Conservation (phyloP, 1,139 yeast genomes). For the Pneumocystis sp. region DNA sequence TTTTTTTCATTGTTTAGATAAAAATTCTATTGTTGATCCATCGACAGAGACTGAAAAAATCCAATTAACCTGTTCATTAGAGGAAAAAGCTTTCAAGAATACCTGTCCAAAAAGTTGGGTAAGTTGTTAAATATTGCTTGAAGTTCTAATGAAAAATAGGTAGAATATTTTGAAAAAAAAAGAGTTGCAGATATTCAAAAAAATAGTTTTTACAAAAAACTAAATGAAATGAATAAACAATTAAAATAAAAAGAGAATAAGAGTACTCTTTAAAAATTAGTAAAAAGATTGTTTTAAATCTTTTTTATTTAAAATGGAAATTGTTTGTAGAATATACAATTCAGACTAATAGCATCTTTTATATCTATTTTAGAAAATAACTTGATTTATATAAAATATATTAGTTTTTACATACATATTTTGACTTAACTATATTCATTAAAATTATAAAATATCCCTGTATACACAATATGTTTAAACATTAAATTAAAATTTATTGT, state of each 20-base stretch:
- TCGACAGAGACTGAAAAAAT: not conserved
- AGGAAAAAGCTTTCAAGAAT: not conserved
- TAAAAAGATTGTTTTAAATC: not conserved
- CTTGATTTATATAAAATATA: no score
- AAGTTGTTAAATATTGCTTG: not conserved
- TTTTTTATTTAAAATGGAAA: no score
- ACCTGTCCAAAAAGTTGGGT: not conserved
- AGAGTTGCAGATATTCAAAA: not conserved
- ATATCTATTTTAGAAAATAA: no score
- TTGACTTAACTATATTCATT: no score
- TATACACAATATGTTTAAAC: no score
- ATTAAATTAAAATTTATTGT: no score
- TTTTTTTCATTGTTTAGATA: conserved; percentile 45
- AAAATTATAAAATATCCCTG: no score
- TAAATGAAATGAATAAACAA: not conserved
- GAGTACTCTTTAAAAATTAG: not conserved
- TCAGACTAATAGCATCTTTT: no score
- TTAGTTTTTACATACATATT: no score
- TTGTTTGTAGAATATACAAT: no score
- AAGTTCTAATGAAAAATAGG: not conserved
- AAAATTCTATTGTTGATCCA: conserved; percentile 33
- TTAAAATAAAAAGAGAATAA: not conserved
- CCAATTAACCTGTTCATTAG: not conserved
- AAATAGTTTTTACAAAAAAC: not conserved
- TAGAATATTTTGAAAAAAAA: not conserved